Conservation (phyloP, 495 filamentous ascomycete species). For the Amphirosellinia nigrospora region DNA sequence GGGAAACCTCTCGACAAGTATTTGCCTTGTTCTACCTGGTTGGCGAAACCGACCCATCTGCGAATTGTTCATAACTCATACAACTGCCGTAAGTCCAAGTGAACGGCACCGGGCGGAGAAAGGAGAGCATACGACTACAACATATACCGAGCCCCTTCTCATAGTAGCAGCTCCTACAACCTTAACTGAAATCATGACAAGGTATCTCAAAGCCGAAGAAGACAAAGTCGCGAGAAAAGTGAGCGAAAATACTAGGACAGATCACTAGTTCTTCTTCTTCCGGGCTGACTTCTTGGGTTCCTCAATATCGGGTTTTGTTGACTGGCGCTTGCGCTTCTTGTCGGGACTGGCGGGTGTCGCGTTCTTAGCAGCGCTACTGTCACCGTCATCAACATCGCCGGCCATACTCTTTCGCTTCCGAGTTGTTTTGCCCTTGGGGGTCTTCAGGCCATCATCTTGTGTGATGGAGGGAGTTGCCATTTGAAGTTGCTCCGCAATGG, state of each 20-base stretch:
- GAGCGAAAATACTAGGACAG: neutral
- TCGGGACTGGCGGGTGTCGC: conserved; percentile 57
- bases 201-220: conserved; percentile 9
- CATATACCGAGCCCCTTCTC: neutral
- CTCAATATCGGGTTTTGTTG: conserved; percentile 53
- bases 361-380: conserved; percentile 54
- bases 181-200: conserved; percentile 14
- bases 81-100: conserved; percentile 10
- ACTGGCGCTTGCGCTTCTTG: conserved; percentile 71
- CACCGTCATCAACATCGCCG: conserved; percentile 53
- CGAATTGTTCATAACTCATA: conserved; percentile 28
- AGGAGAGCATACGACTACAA: neutral
- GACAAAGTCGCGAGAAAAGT: conserved; percentile 3
- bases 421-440: conserved; percentile 51
- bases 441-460: conserved; percentile 53
- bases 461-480: conserved; percentile 43
- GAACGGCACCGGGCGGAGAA: neutral
- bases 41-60: conserved; percentile 14
- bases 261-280: conserved; percentile 50
- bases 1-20: conserved; percentile 1
- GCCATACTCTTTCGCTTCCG: conserved; percentile 59
- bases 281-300: conserved; percentile 60
- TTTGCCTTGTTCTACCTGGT: conserved; percentile 11
- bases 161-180: conserved; percentile 2
- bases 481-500: conserved; percentile 62